These are phyloP conservation scores for Aspergillus versicolor DNA, from an alignment of 2,329 filamentous ascomycete species.

Conservation along the genomic window DNA sequence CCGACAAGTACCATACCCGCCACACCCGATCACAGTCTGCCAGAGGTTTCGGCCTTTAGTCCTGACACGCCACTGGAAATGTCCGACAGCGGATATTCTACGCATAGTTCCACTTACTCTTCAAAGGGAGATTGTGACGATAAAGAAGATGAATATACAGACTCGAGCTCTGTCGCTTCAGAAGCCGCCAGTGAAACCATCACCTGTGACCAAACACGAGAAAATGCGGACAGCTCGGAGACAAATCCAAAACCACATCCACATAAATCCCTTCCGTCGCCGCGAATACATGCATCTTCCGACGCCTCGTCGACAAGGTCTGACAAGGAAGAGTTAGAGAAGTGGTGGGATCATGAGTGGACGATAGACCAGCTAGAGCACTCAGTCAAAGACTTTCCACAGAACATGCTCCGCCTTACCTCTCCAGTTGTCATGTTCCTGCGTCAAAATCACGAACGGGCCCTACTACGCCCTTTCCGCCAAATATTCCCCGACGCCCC, in stretches of 20 bases:
- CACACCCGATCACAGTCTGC: slow-evolving; percentile 35
- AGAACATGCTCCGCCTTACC: slow-evolving; percentile 35
- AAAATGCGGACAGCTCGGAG: slow-evolving; percentile 18
- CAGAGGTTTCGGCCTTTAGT: slow-evolving; percentile 41
- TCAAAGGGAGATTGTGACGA: slow-evolving; percentile 23
- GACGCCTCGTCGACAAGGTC: slow-evolving; percentile 22
- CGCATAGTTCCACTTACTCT: slow-evolving; percentile 28
- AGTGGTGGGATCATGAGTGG: slow-evolving; percentile 41
- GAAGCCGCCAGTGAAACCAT: slow-evolving; percentile 28
- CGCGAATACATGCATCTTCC: slow-evolving; percentile 16
- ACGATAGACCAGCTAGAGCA: slow-evolving; percentile 39
- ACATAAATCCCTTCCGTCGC: slow-evolving; percentile 17
- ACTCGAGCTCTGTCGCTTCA: slow-evolving; percentile 27
- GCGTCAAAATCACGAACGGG: slow-evolving; percentile 37
- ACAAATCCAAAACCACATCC: slow-evolving; percentile 21
- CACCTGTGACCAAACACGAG: slow-evolving; percentile 22
- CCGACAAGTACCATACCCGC: slow-evolving; percentile 30
- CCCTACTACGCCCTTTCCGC: slow-evolving; percentile 34
- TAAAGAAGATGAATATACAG: slow-evolving; percentile 29
- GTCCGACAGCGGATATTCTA: slow-evolving; percentile 36
- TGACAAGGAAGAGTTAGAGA: slow-evolving; percentile 30
- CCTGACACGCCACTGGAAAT: slow-evolving; percentile 39
- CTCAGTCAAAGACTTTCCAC: slow-evolving; percentile 37
- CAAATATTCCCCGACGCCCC: slow-evolving; percentile 36
- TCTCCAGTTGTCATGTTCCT: slow-evolving; percentile 41